phyloP scores from a whole-genome alignment of 805 yeast genomes.

The Sugiyamaella qingdaonensis region DNA sequence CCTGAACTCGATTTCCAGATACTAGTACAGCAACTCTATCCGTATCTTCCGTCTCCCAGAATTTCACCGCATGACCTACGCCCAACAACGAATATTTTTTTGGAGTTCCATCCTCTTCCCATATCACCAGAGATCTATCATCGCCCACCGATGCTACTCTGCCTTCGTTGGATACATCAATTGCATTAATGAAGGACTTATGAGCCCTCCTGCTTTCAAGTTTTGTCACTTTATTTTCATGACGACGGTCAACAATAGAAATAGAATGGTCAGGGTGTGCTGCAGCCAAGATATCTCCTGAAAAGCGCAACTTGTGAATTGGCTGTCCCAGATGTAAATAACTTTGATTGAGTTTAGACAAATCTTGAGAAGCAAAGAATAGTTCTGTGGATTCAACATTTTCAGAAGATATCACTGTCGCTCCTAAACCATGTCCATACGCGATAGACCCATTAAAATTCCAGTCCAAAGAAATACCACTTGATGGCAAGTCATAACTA shows the following conservation, averaged over 20 bases:
- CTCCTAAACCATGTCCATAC: conserved; percentile 21
- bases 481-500: conserved; percentile 10
- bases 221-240: neutral
- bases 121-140: conserved; percentile 30
- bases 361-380: neutral
- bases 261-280: conserved; percentile 24
- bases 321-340: conserved; percentile 18
- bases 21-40: conserved; percentile 36
- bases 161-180: conserved; percentile 33
- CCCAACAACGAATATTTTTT: conserved; percentile 18
- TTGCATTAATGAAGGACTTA: conserved; percentile 26
- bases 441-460: conserved; percentile 15
- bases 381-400: neutral
- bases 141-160: conserved; percentile 32
- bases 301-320: conserved; percentile 12
- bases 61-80: conserved; percentile 30
- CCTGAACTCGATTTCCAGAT: conserved; percentile 30
- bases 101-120: conserved; percentile 26
- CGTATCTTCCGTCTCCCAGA: conserved; percentile 33
- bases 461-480: conserved; percentile 19
- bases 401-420: neutral
- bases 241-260: conserved; percentile 12
- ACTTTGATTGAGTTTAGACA: neutral
- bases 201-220: conserved; percentile 21
- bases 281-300: conserved; percentile 18